Evolutionary conservation across 2,329 filamentous ascomycete species (phyloP), one percentile per base, ranked within the genome.

Genomic region (Mollisia scopiformis): DNA sequence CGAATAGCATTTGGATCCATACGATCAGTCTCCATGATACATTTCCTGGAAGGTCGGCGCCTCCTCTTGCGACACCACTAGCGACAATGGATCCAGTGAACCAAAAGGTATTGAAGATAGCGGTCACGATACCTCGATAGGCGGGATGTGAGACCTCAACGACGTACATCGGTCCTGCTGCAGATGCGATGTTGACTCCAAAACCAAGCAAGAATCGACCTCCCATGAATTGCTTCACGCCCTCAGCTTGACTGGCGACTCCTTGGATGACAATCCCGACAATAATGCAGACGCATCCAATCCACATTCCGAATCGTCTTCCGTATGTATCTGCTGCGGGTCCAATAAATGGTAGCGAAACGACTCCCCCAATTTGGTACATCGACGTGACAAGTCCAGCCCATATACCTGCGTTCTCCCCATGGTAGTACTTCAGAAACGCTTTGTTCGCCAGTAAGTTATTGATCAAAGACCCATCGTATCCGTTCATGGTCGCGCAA

Each of bases 121-220:
- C 74, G 2, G 71, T 74, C 8, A 81, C 74, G 23, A 77, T 66
- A 53, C 79, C 79, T 53, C 80, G 77, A 63, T 77, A 80, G 6
- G 77, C 77, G 6, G 79, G 79, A 65, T 80, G 78, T 55, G 76
- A 76, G 31, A 80, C 75, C 67, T 82, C 80, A 23, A 80, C 75
- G 19, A 80, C 78, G 66, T 81, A 81, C 58, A 78, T 77, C 6
- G 80, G 80, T 1, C 78, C 80, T 6, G 80, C 79, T 1, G 78
- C 75, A 1, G 78, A 76, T 19, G 78, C 77, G 62, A 82, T 77
- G 43, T 77, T 76, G 27, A 81, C 79, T 55, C 80, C 80, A 62
- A 88, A 87, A 56, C 86, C 86, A 2, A 88, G 80, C 21, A 88
- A 73, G 73, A 88, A 87, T 28, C 84, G 80, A n/a, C 84, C 84